A percentile compares a stretch with the other conserved stretches of the same genome.
Conservation (phyloP, 2,329 filamentous ascomycete species). For the Calonectria multiphialidica region DNA sequence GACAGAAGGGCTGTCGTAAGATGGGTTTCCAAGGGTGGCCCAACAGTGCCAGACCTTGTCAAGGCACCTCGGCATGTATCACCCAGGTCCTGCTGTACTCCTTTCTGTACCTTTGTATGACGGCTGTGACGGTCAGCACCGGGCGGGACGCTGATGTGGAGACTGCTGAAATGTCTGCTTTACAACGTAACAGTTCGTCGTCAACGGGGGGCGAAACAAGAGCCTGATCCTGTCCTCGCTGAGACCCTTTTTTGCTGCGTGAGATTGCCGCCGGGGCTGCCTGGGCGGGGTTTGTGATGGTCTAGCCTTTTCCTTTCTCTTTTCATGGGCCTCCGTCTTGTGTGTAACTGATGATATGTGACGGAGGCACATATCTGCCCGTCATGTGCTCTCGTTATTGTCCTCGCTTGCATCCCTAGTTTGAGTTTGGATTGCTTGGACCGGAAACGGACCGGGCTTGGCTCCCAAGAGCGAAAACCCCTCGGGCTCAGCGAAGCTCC, state of each 20-base stretch:
- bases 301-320: neutral
- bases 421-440: neutral
- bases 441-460: neutral
- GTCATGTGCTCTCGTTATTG: neutral
- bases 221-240: neutral
- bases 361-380: neutral
- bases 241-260: conserved; percentile 13
- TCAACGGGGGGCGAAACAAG: conserved; percentile 23
- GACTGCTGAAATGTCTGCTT: conserved; percentile 28
- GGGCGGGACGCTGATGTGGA: conserved; percentile 32
- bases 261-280: conserved; percentile 10
- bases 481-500: conserved; percentile 4
- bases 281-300: conserved; percentile 10
- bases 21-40: conserved; percentile 30
- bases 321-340: neutral
- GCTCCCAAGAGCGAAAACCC: conserved; percentile 1
- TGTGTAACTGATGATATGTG: neutral
- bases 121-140: conserved; percentile 34
- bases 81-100: conserved; percentile 24
- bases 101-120: conserved; percentile 22
- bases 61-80: conserved; percentile 14
- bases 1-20: conserved; percentile 28
- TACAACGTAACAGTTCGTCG: conserved; percentile 26
- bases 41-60: conserved; percentile 17
- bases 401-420: neutral